These are phyloP conservation scores for Didymella pomorum DNA, from an alignment of 2,329 filamentous ascomycete genomes.

Conservation along the genomic window DNA sequence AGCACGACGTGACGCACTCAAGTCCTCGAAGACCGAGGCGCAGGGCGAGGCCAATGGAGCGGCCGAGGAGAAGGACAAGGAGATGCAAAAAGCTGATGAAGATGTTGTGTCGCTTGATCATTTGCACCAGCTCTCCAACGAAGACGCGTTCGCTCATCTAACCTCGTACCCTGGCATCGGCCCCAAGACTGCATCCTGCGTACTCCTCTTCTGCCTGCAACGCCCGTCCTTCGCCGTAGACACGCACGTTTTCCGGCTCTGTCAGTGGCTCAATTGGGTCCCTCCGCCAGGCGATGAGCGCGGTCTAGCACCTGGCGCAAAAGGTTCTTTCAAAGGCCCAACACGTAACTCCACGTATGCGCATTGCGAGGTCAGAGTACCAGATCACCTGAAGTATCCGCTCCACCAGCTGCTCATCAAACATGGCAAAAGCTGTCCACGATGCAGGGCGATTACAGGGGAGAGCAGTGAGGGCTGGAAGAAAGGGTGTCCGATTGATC, in stretches of 20 bases:
- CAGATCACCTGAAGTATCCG: constrained; percentile 69
- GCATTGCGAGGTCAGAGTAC: constrained; percentile 68
- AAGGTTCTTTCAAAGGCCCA: constrained; percentile 55
- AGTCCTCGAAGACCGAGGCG: constrained; percentile 44
- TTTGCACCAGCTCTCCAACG: constrained; percentile 62
- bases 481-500: constrained; percentile 69
- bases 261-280: constrained; percentile 69
- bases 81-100: constrained; percentile 65
- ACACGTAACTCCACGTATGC: constrained; percentile 63
- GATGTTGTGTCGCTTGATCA: constrained; percentile 71
- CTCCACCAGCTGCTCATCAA: constrained; percentile 69
- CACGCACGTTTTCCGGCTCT: constrained; percentile 71
- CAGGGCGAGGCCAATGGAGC: constrained; percentile 57
- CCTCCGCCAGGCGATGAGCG: constrained; percentile 54
- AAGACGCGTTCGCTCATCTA: constrained; percentile 66
- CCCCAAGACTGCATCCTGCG: constrained; percentile 71
- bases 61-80: constrained; percentile 62
- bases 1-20: constrained; percentile 61
- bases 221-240: constrained; percentile 71
- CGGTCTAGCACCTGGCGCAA: constrained; percentile 42
- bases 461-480: constrained; percentile 69
- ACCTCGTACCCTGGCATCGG: constrained; percentile 69
- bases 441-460: constrained; percentile 68
- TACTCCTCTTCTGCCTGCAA: constrained; percentile 70
- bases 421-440: constrained; percentile 68